Percentiles rank a stretch among this genome's conserved stretches.
phyloP scores from a whole-genome alignment of 176 grass and related monocot species.

The Bonia amplexicaulis region DNA sequence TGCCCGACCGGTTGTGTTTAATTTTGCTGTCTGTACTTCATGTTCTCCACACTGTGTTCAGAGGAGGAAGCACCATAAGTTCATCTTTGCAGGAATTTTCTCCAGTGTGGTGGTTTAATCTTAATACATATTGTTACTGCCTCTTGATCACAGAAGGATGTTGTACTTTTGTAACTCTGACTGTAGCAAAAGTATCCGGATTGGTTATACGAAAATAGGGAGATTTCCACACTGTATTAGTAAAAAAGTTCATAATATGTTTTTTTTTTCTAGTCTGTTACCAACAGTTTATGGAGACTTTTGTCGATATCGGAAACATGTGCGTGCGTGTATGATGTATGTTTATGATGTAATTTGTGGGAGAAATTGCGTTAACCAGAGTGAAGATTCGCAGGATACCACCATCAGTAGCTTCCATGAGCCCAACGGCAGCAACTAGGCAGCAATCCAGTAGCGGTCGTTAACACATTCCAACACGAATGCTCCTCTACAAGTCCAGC shows the following conservation, averaged over 20 bases:
- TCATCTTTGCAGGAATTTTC: background rate
- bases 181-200: background rate
- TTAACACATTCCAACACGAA: no score
- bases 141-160: background rate
- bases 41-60: background rate
- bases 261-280: background rate
- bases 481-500: no score
- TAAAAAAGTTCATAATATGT: background rate
- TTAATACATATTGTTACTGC: background rate
- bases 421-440: no score
- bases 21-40: background rate
- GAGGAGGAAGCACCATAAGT: background rate
- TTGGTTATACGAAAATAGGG: background rate
- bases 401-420: no score
- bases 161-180: constrained; percentile 8
- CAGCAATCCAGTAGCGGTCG: no score
- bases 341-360: no score
- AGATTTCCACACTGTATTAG: background rate
- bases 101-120: background rate
- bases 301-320: background rate
- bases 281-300: background rate
- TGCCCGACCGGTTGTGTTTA: background rate
- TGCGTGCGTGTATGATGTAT: background rate
- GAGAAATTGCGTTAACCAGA: background rate
- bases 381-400: background rate